Evolutionary conservation across 176 grass and related monocot genomes (phyloP).

Genomic region (Chloris gayana): DNA sequence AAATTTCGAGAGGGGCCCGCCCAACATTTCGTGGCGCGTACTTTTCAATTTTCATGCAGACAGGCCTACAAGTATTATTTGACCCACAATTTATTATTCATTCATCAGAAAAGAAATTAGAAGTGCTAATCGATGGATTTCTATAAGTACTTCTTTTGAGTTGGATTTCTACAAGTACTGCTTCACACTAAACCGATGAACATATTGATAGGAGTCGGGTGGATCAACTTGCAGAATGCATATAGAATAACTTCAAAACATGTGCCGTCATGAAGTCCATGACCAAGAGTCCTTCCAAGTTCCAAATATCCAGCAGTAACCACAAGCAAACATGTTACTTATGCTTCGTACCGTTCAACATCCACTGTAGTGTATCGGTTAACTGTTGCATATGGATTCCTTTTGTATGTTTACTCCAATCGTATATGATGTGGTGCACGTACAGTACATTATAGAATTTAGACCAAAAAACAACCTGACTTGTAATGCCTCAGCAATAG

Average conservation of each 20-base stretch:
- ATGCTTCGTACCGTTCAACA: no score
- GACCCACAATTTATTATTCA: background rate
- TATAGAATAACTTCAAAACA: no score
- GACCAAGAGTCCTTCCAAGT: no score
- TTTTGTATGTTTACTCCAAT: no score
- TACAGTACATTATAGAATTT: background rate
- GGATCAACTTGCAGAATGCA: background rate
- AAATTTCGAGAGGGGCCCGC: background rate
- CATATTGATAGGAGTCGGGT: background rate
- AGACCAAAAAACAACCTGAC: no score
- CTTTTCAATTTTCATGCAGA: background rate
- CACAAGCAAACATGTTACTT: no score
- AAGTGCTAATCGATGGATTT: no score
- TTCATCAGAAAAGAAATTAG: background rate
- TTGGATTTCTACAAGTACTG: no score
- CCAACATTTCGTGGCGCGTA: background rate
- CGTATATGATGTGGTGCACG: background rate
- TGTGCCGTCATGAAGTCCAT: no score
- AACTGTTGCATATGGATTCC: background rate
- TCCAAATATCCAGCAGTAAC: no score
- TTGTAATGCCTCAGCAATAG: background rate
- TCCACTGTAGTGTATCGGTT: no score
- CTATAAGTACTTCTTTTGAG: no score
- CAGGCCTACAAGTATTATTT: background rate
- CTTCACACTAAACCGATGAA: background rate